Conservation (phyloP, 176 grass and related monocot genomes). For the Tuctoria greenei region DNA sequence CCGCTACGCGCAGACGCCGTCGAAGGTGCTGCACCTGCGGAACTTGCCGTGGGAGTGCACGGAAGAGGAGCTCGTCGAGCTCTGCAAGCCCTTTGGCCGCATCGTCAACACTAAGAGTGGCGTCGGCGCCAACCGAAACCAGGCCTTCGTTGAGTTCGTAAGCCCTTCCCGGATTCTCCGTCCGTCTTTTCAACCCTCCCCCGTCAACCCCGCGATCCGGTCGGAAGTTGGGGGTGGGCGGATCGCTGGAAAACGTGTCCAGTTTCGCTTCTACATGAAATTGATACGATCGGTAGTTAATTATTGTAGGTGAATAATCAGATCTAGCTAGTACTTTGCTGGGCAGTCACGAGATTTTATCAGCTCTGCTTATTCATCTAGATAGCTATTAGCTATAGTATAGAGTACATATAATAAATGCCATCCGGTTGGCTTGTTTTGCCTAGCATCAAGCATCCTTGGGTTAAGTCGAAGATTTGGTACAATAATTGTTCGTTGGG, state of each 20-base stretch:
- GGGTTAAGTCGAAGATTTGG: not conserved
- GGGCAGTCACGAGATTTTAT: not conserved
- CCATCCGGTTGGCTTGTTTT: not conserved
- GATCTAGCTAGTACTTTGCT: constrained; percentile 32
- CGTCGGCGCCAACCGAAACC: constrained; percentile 90
- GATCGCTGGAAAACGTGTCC: not conserved
- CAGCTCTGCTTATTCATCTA: not conserved
- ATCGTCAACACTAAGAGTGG: constrained; percentile 88
- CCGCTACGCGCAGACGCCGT: constrained; percentile 87
- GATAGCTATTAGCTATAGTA: not conserved
- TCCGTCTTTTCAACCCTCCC: not conserved
- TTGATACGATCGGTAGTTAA: not conserved
- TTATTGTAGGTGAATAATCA: not conserved
- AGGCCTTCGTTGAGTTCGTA: constrained; percentile 98
- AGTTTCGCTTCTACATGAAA: not conserved
- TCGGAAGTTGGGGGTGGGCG: not conserved
- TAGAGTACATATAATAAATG: not conserved
- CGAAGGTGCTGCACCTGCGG: constrained; percentile 91
- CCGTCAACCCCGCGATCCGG: constrained; percentile 9
- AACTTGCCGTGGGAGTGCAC: constrained; percentile 91
- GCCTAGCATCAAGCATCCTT: not conserved
- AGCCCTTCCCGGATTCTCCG: not conserved
- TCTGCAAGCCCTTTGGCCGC: constrained; percentile 91
- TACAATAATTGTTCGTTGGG: not conserved
- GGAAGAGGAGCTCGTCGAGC: constrained; percentile 90